Conservation (phyloP, 164 flowering plant species). For the Berberis vulgaris region DNA sequence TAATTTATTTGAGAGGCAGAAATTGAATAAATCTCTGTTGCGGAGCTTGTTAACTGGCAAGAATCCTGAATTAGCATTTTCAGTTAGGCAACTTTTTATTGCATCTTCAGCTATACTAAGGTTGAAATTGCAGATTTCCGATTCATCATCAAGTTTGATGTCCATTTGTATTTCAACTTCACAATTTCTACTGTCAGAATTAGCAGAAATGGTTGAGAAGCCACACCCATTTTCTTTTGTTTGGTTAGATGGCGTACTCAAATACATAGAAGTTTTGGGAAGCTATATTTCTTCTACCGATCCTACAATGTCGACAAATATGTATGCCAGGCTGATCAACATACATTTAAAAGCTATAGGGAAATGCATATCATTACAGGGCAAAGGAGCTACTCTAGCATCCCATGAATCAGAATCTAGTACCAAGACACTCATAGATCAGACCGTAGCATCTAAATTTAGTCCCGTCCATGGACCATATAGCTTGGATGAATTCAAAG, state of each 20-base stretch:
- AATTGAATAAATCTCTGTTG: constrained; percentile 36
- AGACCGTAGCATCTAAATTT: constrained; percentile 13
- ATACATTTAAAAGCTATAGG: constrained; percentile 68
- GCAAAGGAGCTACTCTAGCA: constrained; percentile 60
- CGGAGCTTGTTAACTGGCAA: constrained; percentile 48
- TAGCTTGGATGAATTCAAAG: constrained; percentile 52
- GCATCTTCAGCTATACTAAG: constrained; percentile 61
- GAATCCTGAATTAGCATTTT: constrained; percentile 45
- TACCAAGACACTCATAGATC: constrained; percentile 36
- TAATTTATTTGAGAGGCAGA: constrained; percentile 22
- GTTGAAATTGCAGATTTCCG: constrained; percentile 29
- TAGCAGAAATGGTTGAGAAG: constrained; percentile 30
- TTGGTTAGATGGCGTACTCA: constrained; percentile 69
- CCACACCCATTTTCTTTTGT: constrained; percentile 44
- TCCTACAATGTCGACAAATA: constrained; percentile 35
- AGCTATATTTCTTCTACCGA: constrained; percentile 34
- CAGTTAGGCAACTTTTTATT: constrained; percentile 48
- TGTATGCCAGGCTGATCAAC: constrained; percentile 44
- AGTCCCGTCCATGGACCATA: constrained; percentile 16
- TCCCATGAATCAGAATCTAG: constrained; percentile 61
- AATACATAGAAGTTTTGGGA: constrained; percentile 73
- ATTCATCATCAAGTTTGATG: constrained; percentile 26
- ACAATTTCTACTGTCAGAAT: constrained; percentile 40
- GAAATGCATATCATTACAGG: constrained; percentile 68
- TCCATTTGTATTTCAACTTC: constrained; percentile 36